A percentile compares a stretch with the other conserved stretches of the same genome.
Evolutionary conservation across 164 flowering plant species (phyloP).

Genomic region (Vitis vinifera): DNA sequence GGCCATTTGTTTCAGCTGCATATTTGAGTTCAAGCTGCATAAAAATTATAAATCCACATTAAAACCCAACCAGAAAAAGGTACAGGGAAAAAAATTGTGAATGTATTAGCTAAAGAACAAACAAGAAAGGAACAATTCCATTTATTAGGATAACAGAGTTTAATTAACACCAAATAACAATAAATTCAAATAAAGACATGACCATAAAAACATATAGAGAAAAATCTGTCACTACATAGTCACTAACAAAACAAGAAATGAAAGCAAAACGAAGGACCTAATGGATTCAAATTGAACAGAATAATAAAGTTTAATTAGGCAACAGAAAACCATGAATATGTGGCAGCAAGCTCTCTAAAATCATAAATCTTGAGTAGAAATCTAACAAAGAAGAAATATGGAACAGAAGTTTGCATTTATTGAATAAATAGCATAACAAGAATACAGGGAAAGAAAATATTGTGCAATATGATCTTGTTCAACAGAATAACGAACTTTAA

Average conservation of each 20-base stretch:
- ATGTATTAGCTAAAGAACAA: neutral
- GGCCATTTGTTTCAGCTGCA: conserved; percentile 65
- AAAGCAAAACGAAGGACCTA: too few species aligned
- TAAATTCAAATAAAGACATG: too few species aligned
- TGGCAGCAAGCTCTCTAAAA: neutral
- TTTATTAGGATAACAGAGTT: neutral
- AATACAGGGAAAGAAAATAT: too few species aligned
- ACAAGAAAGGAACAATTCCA: neutral
- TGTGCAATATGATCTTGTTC: too few species aligned
- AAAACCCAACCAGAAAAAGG: neutral
- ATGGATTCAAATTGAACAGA: neutral
- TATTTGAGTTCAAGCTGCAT: conserved; percentile 80
- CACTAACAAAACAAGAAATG: too few species aligned
- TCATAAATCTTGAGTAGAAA: neutral
- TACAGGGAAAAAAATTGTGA: neutral
- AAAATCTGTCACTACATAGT: too few species aligned
- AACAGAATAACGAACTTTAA: too few species aligned
- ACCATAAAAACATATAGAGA: too few species aligned
- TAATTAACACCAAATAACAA: neutral
- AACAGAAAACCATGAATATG: neutral
- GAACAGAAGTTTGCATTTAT: too few species aligned
- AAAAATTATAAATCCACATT: neutral
- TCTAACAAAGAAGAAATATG: too few species aligned
- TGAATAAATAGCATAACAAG: too few species aligned
- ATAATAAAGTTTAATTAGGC: neutral